Evolutionary conservation across 1,284 basidiomycete species (phyloP), one percentile per base, ranked within the genome.

Genomic region (Flammula alnicola): DNA sequence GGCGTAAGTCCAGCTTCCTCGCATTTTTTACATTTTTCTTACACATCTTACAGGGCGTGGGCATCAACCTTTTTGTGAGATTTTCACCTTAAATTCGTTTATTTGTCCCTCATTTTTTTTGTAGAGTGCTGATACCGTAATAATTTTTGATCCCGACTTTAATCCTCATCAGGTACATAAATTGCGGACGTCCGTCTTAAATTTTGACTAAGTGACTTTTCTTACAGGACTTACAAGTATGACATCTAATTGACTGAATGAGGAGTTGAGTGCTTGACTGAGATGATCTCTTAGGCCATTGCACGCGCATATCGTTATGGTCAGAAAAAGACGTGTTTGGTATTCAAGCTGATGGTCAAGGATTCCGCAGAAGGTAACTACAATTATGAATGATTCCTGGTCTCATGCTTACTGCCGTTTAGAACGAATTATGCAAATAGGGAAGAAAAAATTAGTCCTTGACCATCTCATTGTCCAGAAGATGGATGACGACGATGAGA

Each of bases 391-490:
- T 36, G 52, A 27, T 16, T n/a, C 14, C 17, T 30, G 2, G 14
- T 16, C 1, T 20, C 20, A 23, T 33, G 40, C 27, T 46, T 16
- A 57, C 10, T 8, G 5, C 19, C n/a, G n/a, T 39, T 26, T 59
- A 94, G 93, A 93, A 62, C 85, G 86, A 38, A 96, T 95, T 59
- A 81, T 95, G 69, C 86, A 91, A 68, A 83, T 84, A 14, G 91
- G 91, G 23, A 95, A 95, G 75, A 91, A 91, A 73, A 96, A 95
- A 67, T 79, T 95, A 32, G 87, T 93, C 5, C 75, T 96, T 3
- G 93, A 95, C 62, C 93, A 96, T 70, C 74, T 96, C 11, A 95
- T 96, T 52, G 93, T 93, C 4, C 93, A 95, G 70, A 93, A 93
- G 66, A 93, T 95, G 84, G 89, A 92, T 58, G 89, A 92, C 58